A percentile compares a stretch with the other conserved stretches of the same genome.
phyloP scores from a whole-genome alignment of 306 rosid genomes.

The Herpetospermum pedunculosum region DNA sequence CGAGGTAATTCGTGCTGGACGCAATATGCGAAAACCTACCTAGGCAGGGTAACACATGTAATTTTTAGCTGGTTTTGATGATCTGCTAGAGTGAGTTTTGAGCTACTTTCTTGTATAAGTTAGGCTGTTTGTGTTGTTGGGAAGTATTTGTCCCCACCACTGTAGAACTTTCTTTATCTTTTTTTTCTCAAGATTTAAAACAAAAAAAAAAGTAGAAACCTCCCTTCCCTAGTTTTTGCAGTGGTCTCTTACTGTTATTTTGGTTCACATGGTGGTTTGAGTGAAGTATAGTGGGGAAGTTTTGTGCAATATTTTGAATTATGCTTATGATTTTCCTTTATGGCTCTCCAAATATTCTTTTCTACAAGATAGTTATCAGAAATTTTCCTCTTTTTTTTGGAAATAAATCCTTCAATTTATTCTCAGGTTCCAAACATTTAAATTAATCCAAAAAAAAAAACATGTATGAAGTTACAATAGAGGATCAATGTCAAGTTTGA shows the following conservation, averaged over 20 bases:
- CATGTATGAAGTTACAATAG: no score
- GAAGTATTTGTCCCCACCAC: not conserved
- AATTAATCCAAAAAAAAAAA: no score
- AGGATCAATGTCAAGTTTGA: no score
- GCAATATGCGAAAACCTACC: conserved; percentile 83
- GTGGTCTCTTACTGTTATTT: not conserved
- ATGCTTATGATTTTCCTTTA: not conserved
- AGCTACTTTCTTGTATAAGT: not conserved
- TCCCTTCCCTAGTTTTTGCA: not conserved
- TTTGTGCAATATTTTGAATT: not conserved
- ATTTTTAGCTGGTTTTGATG: not conserved
- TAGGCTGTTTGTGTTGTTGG: not conserved
- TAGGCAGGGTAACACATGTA: conserved; percentile 14
- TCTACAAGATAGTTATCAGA: no score
- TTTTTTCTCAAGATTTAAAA: not conserved
- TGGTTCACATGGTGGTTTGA: not conserved
- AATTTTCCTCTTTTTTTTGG: not conserved
- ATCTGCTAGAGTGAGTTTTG: not conserved
- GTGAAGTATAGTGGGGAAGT: not conserved
- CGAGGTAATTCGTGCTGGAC: conserved; percentile 83
- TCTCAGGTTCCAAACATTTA: no score
- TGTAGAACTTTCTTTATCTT: no score
- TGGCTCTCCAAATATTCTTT: no score
- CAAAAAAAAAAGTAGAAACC: not conserved
- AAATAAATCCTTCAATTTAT: no score